Percentiles rank a stretch among this genome's conserved stretches.
These are phyloP conservation scores for Xerocomellus intermedius DNA, from an alignment of 768 basidiomycete genomes.

Conservation along the genomic window DNA sequence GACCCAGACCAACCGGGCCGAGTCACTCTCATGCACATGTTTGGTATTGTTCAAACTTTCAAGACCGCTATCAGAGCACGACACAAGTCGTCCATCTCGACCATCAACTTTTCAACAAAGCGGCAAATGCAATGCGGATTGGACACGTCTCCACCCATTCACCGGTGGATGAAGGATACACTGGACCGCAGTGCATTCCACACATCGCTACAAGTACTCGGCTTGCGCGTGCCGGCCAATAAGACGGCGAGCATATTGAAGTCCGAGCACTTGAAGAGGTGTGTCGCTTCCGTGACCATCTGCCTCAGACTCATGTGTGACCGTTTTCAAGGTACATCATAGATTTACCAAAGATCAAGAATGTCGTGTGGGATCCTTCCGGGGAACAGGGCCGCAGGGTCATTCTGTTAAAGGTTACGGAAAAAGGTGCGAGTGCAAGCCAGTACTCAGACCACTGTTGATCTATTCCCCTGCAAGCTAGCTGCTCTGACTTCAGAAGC, in stretches of 20 bases:
- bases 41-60: conserved; percentile 10
- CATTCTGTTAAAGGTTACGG: conserved; percentile 61
- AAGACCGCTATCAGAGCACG: conserved; percentile 5
- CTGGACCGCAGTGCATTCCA: conserved; percentile 68
- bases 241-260: conserved; percentile 58
- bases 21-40: conserved; percentile 13
- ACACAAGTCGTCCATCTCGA: not conserved
- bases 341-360: conserved; percentile 66
- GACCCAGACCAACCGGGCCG: too few relatives aligned
- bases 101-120: not conserved
- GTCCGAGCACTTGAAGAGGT: conserved; percentile 61
- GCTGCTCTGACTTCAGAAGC: conserved; percentile 64
- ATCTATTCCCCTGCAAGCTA: conserved; percentile 43
- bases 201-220: conserved; percentile 65
- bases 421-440: conserved; percentile 50
- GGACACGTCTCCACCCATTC: conserved; percentile 44
- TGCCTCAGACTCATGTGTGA: conserved; percentile 10
- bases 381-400: conserved; percentile 53
- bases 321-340: conserved; percentile 50
- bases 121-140: conserved; percentile 27
- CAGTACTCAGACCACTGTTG: not conserved
- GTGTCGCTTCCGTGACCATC: conserved; percentile 16
- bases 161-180: conserved; percentile 47
- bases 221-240: conserved; percentile 57
- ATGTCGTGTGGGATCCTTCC: conserved; percentile 51